Conservation (phyloP, 164 flowering plant species). For the Magnolia kwangsiensis region DNA sequence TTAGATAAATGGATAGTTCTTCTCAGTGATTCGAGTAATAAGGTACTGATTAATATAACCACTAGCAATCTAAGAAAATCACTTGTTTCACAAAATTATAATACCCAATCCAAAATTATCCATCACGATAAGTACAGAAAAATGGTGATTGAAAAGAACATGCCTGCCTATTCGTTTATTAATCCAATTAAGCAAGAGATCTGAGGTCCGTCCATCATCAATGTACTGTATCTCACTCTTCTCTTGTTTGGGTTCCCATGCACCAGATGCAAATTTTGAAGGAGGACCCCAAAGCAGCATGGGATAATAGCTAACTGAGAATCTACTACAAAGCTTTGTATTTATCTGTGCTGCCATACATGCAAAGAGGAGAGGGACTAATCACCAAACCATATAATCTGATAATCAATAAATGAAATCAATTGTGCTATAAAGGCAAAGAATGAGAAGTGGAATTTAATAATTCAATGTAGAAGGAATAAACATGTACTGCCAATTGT, state of each 20-base stretch:
- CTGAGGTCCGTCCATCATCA: conserved; percentile 82
- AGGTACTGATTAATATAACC: too few relatives aligned
- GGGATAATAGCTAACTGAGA: conserved; percentile 79
- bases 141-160: conserved; percentile 5
- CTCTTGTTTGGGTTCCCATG: conserved; percentile 53
- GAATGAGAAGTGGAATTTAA: not conserved
- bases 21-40: too few relatives aligned
- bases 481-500: not conserved
- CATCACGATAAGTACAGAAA: not conserved
- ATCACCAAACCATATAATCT: conserved; percentile 28
- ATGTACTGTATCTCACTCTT: conserved; percentile 54
- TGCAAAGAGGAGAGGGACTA: conserved; percentile 23
- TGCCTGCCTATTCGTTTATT: conserved; percentile 82
- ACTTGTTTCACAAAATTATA: too few relatives aligned
- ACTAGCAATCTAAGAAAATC: too few relatives aligned
- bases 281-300: conserved; percentile 94
- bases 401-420: not conserved
- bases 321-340: conserved; percentile 79
- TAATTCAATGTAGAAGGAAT: not conserved
- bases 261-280: conserved; percentile 56
- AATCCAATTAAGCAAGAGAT: conserved; percentile 80
- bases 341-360: conserved; percentile 92
- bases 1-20: too few relatives aligned
- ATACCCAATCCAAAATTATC: not conserved
- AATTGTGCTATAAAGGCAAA: not conserved